These are phyloP conservation scores for Fusarium tricinctum DNA, from an alignment of 2,329 filamentous ascomycete genomes.

Conservation along the genomic window DNA sequence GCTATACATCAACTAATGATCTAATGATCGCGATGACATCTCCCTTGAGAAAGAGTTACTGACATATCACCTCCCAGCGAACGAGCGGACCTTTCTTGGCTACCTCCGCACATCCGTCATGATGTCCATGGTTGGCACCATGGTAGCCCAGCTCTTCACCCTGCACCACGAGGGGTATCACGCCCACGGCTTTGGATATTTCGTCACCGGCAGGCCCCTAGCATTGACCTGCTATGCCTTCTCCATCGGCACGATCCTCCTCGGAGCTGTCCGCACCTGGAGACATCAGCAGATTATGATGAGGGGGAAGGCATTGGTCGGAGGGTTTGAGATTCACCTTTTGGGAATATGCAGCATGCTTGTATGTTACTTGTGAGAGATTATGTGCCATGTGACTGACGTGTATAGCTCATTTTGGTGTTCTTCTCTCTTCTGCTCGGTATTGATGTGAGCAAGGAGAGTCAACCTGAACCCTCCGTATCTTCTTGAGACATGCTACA, in stretches of 20 bases:
- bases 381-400: slow-evolving; percentile 16
- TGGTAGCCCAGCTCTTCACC: slow-evolving; percentile 77
- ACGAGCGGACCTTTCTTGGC: slow-evolving; percentile 80
- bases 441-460: slow-evolving; percentile 40
- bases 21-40: not conserved
- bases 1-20: slow-evolving; percentile 1
- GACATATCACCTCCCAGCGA: slow-evolving; percentile 61
- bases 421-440: slow-evolving; percentile 46
- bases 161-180: slow-evolving; percentile 55
- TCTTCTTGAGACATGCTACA: not conserved
- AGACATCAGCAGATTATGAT: slow-evolving; percentile 52
- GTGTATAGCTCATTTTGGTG: slow-evolving; percentile 37
- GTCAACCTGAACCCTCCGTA: not conserved
- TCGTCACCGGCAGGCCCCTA: slow-evolving; percentile 72
- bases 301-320: slow-evolving; percentile 50
- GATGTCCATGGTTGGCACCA: slow-evolving; percentile 76
- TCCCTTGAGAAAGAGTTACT: slow-evolving; percentile 1
- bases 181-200: slow-evolving; percentile 67
- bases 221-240: slow-evolving; percentile 58
- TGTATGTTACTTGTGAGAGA: slow-evolving; percentile 20
- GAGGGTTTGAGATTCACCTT: slow-evolving; percentile 51
- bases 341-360: slow-evolving; percentile 39
- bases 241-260: slow-evolving; percentile 55
- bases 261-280: slow-evolving; percentile 53
- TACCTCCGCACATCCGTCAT: slow-evolving; percentile 79